A percentile compares a stretch with the other conserved stretches of the same genome.
Conservation (phyloP, 1,139 yeast genomes). For the Protomyces macrosporus region DNA sequence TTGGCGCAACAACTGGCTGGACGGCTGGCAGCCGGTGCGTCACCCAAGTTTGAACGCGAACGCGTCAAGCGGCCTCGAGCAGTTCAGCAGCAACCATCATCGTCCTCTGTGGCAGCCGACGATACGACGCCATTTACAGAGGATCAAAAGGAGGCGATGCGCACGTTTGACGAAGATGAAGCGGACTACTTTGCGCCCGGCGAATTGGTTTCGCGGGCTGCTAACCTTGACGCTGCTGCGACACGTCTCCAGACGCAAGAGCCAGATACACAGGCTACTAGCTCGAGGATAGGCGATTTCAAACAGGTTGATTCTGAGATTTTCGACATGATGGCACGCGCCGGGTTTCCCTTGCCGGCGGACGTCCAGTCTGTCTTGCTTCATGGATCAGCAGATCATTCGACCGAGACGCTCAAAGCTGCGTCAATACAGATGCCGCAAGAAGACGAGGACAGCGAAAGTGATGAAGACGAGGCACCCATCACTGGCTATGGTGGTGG, state of each 20-base stretch:
- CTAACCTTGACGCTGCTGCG: background rate
- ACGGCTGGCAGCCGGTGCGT: background rate
- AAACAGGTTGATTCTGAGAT: background rate
- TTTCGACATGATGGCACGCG: background rate
- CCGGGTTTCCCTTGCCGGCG: background rate
- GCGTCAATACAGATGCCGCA: background rate
- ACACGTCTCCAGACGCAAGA: background rate
- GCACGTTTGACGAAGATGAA: constrained; percentile 1
- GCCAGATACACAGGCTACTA: no score
- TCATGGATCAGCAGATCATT: background rate
- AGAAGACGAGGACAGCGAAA: background rate
- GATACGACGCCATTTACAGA: background rate
- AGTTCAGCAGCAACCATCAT: background rate
- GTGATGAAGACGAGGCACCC: background rate
- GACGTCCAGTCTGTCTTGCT: background rate
- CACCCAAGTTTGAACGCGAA: no score
- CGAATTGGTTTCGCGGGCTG: background rate
- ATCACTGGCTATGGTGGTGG: constrained; percentile 18
- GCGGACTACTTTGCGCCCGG: background rate
- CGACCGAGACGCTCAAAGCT: background rate
- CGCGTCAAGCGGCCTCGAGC: no score
- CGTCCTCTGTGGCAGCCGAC: background rate
- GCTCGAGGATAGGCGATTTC: background rate
- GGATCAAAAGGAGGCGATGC: constrained; percentile 17
- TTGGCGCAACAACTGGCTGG: background rate